These are phyloP conservation scores for Ogataea parapolymorpha DNA, from an alignment of 805 yeast genomes.

Conservation along the genomic window DNA sequence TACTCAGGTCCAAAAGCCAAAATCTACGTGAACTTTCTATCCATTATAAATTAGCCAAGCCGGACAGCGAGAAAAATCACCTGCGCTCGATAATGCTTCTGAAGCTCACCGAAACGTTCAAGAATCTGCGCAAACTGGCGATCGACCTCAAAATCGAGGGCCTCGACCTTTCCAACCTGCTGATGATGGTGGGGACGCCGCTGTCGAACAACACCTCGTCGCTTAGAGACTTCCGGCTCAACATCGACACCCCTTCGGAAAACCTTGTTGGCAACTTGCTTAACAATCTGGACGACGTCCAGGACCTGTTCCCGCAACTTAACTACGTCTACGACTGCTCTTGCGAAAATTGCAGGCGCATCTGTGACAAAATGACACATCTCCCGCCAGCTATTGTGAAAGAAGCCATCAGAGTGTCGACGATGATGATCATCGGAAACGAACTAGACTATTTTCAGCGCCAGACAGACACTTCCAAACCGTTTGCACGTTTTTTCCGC, in stretches of 20 bases:
- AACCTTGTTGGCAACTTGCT: conserved; percentile 29
- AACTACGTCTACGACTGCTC: conserved; percentile 26
- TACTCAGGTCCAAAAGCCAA: conserved; percentile 24
- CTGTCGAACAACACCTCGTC: conserved; percentile 25
- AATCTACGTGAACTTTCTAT: conserved; percentile 24
- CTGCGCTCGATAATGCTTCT: conserved; percentile 32
- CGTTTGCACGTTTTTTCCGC: conserved; percentile 18
- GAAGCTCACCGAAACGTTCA: conserved; percentile 28
- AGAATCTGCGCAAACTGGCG: conserved; percentile 18
- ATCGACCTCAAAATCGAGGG: conserved; percentile 29
- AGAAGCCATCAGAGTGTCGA: conserved; percentile 32
- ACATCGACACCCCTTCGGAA: conserved; percentile 30
- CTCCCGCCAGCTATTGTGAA: neutral
- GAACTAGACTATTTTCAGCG: conserved; percentile 27
- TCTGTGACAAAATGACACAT: conserved; percentile 10
- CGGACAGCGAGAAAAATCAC: conserved; percentile 32
- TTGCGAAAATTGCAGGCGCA: conserved; percentile 23
- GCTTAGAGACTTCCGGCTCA: conserved; percentile 26
- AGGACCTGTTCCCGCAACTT: conserved; percentile 28
- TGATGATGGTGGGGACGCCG: conserved; percentile 34
- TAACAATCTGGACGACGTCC: conserved; percentile 29
- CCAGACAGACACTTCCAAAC: conserved; percentile 9
- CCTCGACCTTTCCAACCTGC: conserved; percentile 29
- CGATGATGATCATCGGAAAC: conserved; percentile 31
- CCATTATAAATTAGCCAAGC: conserved; percentile 23